Evolutionary conservation across 768 basidiomycete genomes (phyloP).

Genomic region (Hemileccinum rubropunctum): DNA sequence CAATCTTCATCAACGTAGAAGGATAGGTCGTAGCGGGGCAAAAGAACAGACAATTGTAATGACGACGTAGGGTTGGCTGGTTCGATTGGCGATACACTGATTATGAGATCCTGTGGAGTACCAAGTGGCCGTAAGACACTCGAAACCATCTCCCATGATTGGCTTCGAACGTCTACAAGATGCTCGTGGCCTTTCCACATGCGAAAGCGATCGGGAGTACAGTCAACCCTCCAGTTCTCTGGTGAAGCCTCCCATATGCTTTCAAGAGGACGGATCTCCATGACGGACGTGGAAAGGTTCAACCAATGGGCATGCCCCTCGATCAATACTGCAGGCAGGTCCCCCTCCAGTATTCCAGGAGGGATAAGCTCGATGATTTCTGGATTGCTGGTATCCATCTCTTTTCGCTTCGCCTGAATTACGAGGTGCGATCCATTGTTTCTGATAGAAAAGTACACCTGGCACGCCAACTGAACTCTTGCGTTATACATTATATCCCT

Average conservation of each 20-base stretch:
- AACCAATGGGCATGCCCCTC: slow-evolving; percentile 31
- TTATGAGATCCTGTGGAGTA: slow-evolving; percentile 14
- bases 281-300: slow-evolving; percentile 12
- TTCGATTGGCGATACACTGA: slow-evolving; percentile 6
- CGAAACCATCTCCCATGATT: slow-evolving; percentile 27
- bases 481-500: no score
- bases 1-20: slow-evolving; percentile 36
- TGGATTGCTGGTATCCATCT: background rate
- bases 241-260: slow-evolving; percentile 21
- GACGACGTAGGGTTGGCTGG: background rate
- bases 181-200: slow-evolving; percentile 1
- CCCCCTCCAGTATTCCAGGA: slow-evolving; percentile 9
- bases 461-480: background rate
- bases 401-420: slow-evolving; percentile 9
- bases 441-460: slow-evolving; percentile 17
- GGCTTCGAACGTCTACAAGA: slow-evolving; percentile 30
- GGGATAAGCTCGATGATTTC: slow-evolving; percentile 19
- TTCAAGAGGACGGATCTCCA: slow-evolving; percentile 30
- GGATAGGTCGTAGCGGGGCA: slow-evolving; percentile 40
- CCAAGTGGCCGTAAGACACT: slow-evolving; percentile 22
- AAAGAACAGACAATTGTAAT: slow-evolving; percentile 23
- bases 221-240: slow-evolving; percentile 26
- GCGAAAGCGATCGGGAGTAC: slow-evolving; percentile 2
- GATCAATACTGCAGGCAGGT: slow-evolving; percentile 8
- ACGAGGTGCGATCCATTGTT: background rate